Evolutionary conservation across 768 basidiomycete species (phyloP).

Genomic region (Pleurotus ostreatus): DNA sequence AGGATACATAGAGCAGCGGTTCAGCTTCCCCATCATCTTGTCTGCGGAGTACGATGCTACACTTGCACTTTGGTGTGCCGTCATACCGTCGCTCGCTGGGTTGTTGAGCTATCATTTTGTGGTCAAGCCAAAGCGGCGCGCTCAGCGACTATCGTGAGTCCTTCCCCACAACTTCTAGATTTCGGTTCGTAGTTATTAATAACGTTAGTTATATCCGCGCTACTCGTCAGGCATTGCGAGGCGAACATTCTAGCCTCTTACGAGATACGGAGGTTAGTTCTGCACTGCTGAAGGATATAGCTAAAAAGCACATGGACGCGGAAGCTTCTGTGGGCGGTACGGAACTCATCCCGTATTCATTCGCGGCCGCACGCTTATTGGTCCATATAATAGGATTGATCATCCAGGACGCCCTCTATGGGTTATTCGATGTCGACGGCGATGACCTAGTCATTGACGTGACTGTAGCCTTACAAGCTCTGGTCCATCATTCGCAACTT

Average conservation of each 20-base stretch:
- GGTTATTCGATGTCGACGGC: conserved; percentile 45
- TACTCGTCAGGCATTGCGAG: conserved; percentile 60
- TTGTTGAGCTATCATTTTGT: conserved; percentile 53
- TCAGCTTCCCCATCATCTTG: conserved; percentile 55
- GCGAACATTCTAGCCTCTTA: conserved; percentile 51
- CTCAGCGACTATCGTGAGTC: conserved; percentile 49
- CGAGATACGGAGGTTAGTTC: conserved; percentile 62
- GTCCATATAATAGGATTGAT: conserved; percentile 54
- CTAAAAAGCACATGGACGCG: conserved; percentile 54
- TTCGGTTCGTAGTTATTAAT: conserved; percentile 4
- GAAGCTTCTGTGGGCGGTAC: conserved; percentile 70
- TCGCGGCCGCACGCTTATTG: not conserved
- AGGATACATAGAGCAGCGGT: conserved; percentile 51
- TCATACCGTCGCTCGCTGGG: conserved; percentile 53
- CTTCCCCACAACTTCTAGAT: not conserved
- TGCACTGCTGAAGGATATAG: conserved; percentile 62
- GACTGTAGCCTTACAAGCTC: conserved; percentile 74
- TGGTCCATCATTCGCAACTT: conserved; percentile 76
- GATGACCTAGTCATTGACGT: conserved; percentile 68
- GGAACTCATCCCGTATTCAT: conserved; percentile 6
- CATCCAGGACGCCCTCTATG: conserved; percentile 73
- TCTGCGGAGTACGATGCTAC: conserved; percentile 43
- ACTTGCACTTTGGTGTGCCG: conserved; percentile 45
- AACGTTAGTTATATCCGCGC: conserved; percentile 60
- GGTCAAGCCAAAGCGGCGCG: conserved; percentile 51